Percentiles rank a stretch among this genome's conserved stretches.
phyloP scores from a whole-genome alignment of 352 stramenopile genomes.

The Peronospora belbahrii region DNA sequence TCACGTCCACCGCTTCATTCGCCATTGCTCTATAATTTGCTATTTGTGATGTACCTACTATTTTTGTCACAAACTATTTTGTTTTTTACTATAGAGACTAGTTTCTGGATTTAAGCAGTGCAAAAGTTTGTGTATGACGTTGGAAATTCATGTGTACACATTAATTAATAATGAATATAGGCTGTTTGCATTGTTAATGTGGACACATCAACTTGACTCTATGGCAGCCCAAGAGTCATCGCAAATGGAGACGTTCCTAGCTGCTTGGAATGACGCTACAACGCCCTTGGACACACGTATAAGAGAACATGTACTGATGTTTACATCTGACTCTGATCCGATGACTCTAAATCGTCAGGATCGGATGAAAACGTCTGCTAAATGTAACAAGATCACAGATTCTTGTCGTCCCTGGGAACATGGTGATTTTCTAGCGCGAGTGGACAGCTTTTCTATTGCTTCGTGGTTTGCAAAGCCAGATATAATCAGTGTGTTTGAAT shows the following conservation, averaged over 20 bases:
- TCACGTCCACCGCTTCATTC: constrained; percentile 42
- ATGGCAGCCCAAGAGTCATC: constrained; percentile 6
- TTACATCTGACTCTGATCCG: constrained; percentile 3
- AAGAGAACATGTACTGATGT: constrained; percentile 17
- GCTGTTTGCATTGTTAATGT: too few species aligned
- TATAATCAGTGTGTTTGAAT: constrained; percentile 34
- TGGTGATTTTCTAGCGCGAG: constrained; percentile 38
- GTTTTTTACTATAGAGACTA: too few species aligned
- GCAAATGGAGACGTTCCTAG: constrained; percentile 21
- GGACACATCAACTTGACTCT: not conserved
- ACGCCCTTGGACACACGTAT: constrained; percentile 23
- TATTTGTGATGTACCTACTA: constrained; percentile 15
- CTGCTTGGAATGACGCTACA: constrained; percentile 28
- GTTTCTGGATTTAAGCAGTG: not conserved
- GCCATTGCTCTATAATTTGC: constrained; percentile 22
- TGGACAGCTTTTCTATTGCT: constrained; percentile 43
- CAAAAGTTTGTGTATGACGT: too few species aligned
- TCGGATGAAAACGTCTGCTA: not conserved
- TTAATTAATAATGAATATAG: too few species aligned
- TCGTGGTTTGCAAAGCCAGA: constrained; percentile 62
- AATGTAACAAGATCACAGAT: not conserved
- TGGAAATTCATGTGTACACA: too few species aligned
- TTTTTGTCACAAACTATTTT: too few species aligned
- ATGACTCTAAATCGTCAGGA: not conserved
- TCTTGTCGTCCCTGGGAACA: constrained; percentile 45